Percentiles rank a stretch among this genome's conserved stretches.
Conservation (phyloP, 1,139 yeast genomes). For the Hyphopichia buzzinii region DNA sequence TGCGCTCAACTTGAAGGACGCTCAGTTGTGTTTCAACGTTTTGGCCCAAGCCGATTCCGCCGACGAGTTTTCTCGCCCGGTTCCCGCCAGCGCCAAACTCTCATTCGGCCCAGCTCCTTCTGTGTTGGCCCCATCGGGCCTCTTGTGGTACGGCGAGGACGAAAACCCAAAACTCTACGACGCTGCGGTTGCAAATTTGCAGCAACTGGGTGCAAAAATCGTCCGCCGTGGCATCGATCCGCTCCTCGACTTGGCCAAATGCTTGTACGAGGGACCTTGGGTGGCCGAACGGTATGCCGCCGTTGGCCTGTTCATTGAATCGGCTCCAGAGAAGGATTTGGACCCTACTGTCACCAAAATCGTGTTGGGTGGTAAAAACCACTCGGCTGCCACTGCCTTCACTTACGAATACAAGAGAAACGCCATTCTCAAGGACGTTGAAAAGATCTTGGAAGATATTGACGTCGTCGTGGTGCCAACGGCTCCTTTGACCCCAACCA, state of each 20-base stretch:
- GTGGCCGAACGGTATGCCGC: conserved; percentile 94
- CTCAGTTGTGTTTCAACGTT: conserved; percentile 69
- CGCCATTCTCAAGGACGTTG: conserved; percentile 65
- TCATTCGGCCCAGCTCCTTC: conserved; percentile 58
- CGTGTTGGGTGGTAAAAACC: conserved; percentile 72
- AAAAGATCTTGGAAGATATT: conserved; percentile 50
- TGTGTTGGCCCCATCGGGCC: conserved; percentile 70
- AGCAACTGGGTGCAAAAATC: conserved; percentile 55
- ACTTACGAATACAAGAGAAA: conserved; percentile 83
- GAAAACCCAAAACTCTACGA: conserved; percentile 71
- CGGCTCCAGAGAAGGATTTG: conserved; percentile 61
- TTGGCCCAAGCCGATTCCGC: conserved; percentile 70
- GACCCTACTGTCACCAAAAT: conserved; percentile 84
- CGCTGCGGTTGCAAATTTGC: conserved; percentile 58
- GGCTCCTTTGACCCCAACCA: conserved; percentile 86
- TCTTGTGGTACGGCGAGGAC: conserved; percentile 77
- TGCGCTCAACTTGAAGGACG: conserved; percentile 74
- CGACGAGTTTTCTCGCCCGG: conserved; percentile 78
- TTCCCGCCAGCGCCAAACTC: conserved; percentile 65
- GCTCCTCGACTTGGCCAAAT: conserved; percentile 76
- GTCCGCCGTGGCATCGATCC: conserved; percentile 69
- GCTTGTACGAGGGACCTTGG: conserved; percentile 98
- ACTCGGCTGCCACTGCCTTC: conserved; percentile 80
- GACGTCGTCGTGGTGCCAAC: conserved; percentile 90
- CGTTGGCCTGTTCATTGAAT: conserved; percentile 65